A percentile compares a stretch with the other conserved stretches of the same genome.
phyloP scores from a whole-genome alignment of 805 yeast species.

The Starmerella bacillaris region DNA sequence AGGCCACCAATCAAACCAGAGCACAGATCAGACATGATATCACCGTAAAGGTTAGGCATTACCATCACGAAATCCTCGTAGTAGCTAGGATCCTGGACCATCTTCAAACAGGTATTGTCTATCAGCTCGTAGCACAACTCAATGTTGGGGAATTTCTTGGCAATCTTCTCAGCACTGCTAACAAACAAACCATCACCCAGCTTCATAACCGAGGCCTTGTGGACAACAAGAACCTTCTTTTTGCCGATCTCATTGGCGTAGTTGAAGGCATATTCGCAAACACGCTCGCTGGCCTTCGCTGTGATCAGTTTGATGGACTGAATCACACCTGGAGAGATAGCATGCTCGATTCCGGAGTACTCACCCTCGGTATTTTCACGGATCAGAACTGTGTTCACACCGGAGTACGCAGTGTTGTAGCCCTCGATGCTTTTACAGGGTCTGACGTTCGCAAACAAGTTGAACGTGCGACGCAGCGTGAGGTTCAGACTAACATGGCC shows the following conservation, averaged over 20 bases:
- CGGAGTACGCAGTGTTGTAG: slow-evolving; percentile 72
- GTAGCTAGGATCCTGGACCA: slow-evolving; percentile 74
- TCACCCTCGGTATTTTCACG: slow-evolving; percentile 99
- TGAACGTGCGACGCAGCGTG: slow-evolving; percentile 92
- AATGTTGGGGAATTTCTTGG: slow-evolving; percentile 82
- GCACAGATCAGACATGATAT: slow-evolving; percentile 92
- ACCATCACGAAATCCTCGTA: slow-evolving; percentile 85
- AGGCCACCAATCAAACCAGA: slow-evolving; percentile 97
- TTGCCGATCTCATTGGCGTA: slow-evolving; percentile 78
- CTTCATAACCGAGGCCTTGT: slow-evolving; percentile 97
- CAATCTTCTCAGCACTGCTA: slow-evolving; percentile 73
- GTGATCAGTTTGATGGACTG: slow-evolving; percentile 96
- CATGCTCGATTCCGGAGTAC: slow-evolving; percentile 97
- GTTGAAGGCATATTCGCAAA: slow-evolving; percentile 91
- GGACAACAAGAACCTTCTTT: slow-evolving; percentile 83
- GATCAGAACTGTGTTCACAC: slow-evolving; percentile 86
- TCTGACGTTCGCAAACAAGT: slow-evolving; percentile 90
- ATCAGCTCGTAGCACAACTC: slow-evolving; percentile 69
- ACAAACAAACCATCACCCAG: slow-evolving; percentile 94
- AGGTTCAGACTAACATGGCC: slow-evolving; percentile 96
- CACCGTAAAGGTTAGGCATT: slow-evolving; percentile 99
- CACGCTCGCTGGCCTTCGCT: slow-evolving; percentile 88
- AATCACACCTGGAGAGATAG: slow-evolving; percentile 94
- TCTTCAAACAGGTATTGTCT: slow-evolving; percentile 84
- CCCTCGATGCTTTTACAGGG: slow-evolving; percentile 91